phyloP scores from a whole-genome alignment of 352 stramenopile genomes.

The Pythium graminicola region DNA sequence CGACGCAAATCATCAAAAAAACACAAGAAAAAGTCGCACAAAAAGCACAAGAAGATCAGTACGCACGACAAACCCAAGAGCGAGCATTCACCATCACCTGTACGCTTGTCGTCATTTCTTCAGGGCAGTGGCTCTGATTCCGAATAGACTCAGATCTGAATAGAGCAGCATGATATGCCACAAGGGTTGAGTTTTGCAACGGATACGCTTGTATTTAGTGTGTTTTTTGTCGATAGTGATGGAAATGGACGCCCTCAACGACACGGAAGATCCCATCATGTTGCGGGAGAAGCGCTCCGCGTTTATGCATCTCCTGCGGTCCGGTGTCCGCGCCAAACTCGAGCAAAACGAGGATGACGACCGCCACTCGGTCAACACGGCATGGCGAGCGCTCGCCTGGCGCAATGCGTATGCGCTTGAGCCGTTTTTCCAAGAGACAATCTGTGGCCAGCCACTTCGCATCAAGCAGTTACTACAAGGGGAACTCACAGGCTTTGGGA shows the following conservation, averaged over 20 bases:
- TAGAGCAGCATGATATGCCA: conserved; percentile 1
- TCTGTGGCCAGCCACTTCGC: conserved; percentile 36
- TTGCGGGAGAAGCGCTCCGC: conserved; percentile 8
- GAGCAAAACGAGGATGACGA: conserved; percentile 7
- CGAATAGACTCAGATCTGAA: conserved; percentile 20
- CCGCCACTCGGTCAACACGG: neutral
- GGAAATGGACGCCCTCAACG: neutral
- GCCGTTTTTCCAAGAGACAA: conserved; percentile 49
- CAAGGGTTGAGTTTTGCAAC: neutral
- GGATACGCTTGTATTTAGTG: neutral
- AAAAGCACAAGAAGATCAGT: conserved; percentile 47
- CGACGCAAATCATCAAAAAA: conserved; percentile 23
- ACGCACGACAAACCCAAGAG: conserved; percentile 24
- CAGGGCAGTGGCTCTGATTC: conserved; percentile 44
- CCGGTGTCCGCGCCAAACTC: conserved; percentile 55
- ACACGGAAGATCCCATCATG: neutral
- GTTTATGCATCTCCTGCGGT: conserved; percentile 45
- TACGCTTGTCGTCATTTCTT: conserved; percentile 91
- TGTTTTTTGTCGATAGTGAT: neutral
- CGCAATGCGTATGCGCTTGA: conserved; percentile 62
- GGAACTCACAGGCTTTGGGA: conserved; percentile 76
- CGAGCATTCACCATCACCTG: conserved; percentile 46
- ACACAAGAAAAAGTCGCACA: conserved; percentile 35
- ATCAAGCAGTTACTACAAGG: conserved; percentile 74
- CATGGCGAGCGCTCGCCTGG: conserved; percentile 73